Percentiles rank a stretch among this genome's conserved stretches.
phyloP scores from a whole-genome alignment of 2,329 filamentous ascomycete genomes.

The Polychaeton citri region DNA sequence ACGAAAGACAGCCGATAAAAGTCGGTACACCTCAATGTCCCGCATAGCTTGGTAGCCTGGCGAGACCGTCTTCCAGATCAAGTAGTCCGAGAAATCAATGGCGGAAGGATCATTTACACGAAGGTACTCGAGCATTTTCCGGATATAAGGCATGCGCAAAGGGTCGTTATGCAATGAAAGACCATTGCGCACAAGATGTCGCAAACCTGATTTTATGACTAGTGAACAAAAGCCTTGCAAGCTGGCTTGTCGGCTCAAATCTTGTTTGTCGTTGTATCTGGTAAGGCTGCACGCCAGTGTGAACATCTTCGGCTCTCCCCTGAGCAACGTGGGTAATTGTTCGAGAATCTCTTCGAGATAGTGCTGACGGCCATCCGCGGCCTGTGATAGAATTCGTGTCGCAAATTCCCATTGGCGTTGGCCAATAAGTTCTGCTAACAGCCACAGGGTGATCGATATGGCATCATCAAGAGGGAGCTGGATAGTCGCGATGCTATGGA shows the following conservation, averaged over 20 bases:
- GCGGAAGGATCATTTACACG: not conserved
- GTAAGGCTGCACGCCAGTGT: not conserved
- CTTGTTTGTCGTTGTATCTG: not conserved
- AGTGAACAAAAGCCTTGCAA: not conserved
- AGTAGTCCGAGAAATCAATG: not conserved
- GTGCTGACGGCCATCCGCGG: not conserved
- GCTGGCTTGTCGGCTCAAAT: not conserved
- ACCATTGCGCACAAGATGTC: not conserved
- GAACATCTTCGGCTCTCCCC: not conserved
- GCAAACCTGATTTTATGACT: not conserved
- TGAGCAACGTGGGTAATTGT: not conserved
- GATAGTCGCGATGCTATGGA: not conserved
- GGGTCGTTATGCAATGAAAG: not conserved
- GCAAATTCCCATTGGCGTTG: not conserved
- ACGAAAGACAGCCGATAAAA: not conserved
- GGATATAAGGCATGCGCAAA: not conserved
- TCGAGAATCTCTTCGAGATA: not conserved
- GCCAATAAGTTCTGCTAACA: not conserved
- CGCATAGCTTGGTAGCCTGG: not conserved
- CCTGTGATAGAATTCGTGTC: not conserved
- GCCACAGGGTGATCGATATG: not conserved
- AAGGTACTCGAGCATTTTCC: not conserved
- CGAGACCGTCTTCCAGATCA: not conserved
- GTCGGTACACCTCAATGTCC: not conserved
- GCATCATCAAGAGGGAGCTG: not conserved